phyloP scores from a whole-genome alignment of 179 eudicot genomes.

The Silene noctiflora region DNA sequence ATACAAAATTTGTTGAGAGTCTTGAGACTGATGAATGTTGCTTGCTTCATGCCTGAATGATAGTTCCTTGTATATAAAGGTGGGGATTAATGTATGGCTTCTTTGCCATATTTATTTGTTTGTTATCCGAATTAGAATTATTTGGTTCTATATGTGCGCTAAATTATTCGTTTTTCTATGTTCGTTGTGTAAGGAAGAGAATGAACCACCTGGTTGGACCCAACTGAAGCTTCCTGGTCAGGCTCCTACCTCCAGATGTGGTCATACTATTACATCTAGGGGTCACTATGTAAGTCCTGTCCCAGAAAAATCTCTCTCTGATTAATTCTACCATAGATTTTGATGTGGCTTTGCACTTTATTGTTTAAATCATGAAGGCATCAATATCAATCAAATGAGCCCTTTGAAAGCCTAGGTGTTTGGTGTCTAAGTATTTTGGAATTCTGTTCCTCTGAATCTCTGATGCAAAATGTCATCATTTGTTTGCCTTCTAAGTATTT shows the following conservation, averaged over 20 bases:
- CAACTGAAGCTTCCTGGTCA: constrained; percentile 99
- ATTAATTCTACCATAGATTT: background rate
- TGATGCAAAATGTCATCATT: no score
- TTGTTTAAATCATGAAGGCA: no score
- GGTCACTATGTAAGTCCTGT: constrained; percentile 71
- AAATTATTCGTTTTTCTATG: constrained; percentile 17
- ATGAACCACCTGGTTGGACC: constrained; percentile 98
- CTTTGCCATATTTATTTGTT: background rate
- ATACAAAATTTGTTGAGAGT: background rate
- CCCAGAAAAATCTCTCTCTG: constrained; percentile 14
- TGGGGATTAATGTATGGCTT: background rate
- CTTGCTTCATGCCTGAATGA: constrained; percentile 1
- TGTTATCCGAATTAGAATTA: no score
- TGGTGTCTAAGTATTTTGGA: no score
- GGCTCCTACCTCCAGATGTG: constrained; percentile 91
- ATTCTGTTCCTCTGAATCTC: no score
- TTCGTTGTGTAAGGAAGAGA: constrained; percentile 89
- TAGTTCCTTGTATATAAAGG: constrained; percentile 5
- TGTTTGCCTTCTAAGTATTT: no score
- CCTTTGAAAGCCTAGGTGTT: no score
- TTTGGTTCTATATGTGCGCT: constrained; percentile 4
- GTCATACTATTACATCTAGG: constrained; percentile 88
- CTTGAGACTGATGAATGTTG: background rate
- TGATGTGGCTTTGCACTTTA: background rate
- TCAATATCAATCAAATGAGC: no score